phyloP scores from a whole-genome alignment of 192 early-diverging fungal genomes.

The Ambispora gerdemannii region DNA sequence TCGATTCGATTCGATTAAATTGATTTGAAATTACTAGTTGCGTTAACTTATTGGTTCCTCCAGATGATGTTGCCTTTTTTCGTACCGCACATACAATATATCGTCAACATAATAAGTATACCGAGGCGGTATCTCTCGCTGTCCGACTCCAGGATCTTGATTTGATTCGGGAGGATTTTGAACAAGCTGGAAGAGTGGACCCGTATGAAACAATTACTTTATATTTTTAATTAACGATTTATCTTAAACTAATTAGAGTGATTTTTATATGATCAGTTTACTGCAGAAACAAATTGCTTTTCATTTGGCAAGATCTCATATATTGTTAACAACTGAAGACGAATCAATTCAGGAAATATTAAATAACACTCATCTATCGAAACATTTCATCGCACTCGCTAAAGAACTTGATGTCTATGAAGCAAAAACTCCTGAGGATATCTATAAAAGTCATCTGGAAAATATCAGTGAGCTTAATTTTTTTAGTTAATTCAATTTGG shows the following conservation, averaged over 20 bases:
- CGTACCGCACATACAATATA: constrained; percentile 90
- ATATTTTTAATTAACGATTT: background rate
- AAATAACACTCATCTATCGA: constrained; percentile 83
- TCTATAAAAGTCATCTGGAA: constrained; percentile 97
- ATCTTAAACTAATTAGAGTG: constrained; percentile 5
- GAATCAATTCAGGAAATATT: constrained; percentile 86
- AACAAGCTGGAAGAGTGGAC: constrained; percentile 62
- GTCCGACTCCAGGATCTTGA: constrained; percentile 80
- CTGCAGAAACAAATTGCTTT: constrained; percentile 96
- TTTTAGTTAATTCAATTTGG: no score
- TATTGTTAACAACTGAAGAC: constrained; percentile 74
- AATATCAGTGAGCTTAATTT: constrained; percentile 63
- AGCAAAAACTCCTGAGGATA: constrained; percentile 94
- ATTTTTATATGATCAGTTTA: constrained; percentile 40
- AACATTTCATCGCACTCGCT: constrained; percentile 84
- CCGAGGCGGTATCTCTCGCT: constrained; percentile 83
- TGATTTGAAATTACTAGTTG: constrained; percentile 51
- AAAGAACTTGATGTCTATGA: constrained; percentile 93
- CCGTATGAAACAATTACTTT: constrained; percentile 48
- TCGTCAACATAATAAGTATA: constrained; percentile 71
- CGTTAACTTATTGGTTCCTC: constrained; percentile 87
- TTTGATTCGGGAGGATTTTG: constrained; percentile 84
- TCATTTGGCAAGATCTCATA: constrained; percentile 85
- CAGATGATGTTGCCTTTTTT: constrained; percentile 81
- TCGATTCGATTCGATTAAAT: no score